These are phyloP conservation scores for Jackrogersella minutella DNA, from an alignment of 495 filamentous ascomycete genomes.

Conservation along the genomic window DNA sequence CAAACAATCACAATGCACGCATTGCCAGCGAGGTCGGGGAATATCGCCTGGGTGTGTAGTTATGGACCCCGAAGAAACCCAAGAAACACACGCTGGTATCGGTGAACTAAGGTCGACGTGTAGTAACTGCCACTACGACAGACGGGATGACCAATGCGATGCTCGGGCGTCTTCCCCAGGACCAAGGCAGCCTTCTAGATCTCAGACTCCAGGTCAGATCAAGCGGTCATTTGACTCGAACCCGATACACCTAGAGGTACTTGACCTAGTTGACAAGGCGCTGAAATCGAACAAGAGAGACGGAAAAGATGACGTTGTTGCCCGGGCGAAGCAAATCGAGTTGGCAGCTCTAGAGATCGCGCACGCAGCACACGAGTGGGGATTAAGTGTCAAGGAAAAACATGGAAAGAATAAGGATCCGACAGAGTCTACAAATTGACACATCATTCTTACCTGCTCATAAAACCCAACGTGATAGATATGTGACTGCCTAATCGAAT, in stretches of 20 bases:
- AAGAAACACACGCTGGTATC: background rate
- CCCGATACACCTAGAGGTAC: constrained; percentile 24
- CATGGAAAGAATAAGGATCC: constrained; percentile 15
- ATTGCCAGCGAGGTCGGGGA: constrained; percentile 20
- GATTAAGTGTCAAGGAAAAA: constrained; percentile 19
- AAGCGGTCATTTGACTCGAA: constrained; percentile 16
- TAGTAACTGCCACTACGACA: constrained; percentile 34
- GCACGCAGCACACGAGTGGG: constrained; percentile 36
- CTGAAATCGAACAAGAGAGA: constrained; percentile 5
- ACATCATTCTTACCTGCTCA: background rate
- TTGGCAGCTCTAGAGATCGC: constrained; percentile 32
- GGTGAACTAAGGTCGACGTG: constrained; percentile 4
- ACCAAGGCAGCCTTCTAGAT: constrained; percentile 15
- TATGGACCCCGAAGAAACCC: background rate
- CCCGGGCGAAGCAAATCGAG: constrained; percentile 30
- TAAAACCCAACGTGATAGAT: background rate
- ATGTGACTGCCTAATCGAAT: background rate
- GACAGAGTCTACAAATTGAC: constrained; percentile 13
- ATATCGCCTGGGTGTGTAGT: constrained; percentile 33
- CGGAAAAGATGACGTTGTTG: constrained; percentile 8
- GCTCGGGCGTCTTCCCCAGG: constrained; percentile 3
- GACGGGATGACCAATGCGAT: constrained; percentile 15
- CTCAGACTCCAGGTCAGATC: constrained; percentile 26
- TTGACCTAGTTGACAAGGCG: constrained; percentile 26
- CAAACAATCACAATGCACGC: constrained; percentile 16